A percentile compares a stretch with the other conserved stretches of the same genome.
Evolutionary conservation across 176 grass and related monocot genomes (phyloP).

Genomic region (Bothriochloa decipiens): DNA sequence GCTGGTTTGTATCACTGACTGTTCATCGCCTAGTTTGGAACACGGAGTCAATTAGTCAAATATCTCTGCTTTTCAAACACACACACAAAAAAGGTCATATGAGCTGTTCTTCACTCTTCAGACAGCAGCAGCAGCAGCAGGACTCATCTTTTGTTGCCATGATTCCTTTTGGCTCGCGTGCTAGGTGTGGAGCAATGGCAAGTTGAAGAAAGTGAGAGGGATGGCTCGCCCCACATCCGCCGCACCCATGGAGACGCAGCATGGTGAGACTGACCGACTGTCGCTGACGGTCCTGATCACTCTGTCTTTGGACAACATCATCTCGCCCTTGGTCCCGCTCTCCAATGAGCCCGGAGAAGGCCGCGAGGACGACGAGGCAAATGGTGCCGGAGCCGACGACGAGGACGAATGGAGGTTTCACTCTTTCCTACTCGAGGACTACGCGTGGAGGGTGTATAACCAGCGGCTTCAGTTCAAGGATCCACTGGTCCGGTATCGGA

Average conservation of each 20-base stretch:
- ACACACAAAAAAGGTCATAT: neutral
- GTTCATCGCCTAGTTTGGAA: neutral
- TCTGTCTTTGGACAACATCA: conserved; percentile 49
- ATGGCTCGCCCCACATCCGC: conserved; percentile 42
- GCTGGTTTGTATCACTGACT: neutral
- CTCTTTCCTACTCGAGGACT: conserved; percentile 56
- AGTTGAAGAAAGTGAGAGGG: conserved; percentile 70
- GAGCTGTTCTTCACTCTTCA: conserved; percentile 30
- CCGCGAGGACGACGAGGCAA: neutral
- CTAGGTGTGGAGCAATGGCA: conserved; percentile 84
- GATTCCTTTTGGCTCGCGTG: conserved; percentile 41
- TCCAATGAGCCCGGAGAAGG: conserved; percentile 14
- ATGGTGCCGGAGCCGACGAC: neutral
- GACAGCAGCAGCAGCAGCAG: neutral
- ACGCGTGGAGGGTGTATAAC: conserved; percentile 70
- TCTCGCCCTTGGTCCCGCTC: conserved; percentile 55
- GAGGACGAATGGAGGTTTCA: conserved; percentile 45
- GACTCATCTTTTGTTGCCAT: conserved; percentile 3
- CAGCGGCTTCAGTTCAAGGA: conserved; percentile 61
- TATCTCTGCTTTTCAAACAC: conserved; percentile 22
- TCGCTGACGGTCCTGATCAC: conserved; percentile 69
- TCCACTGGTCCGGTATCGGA: conserved; percentile 53
- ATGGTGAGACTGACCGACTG: conserved; percentile 33
- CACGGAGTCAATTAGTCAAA: neutral
- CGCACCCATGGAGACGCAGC: conserved; percentile 1